Evolutionary conservation across 2,329 filamentous ascomycete species (phyloP).

Genomic region (Boeremia lycopersici): DNA sequence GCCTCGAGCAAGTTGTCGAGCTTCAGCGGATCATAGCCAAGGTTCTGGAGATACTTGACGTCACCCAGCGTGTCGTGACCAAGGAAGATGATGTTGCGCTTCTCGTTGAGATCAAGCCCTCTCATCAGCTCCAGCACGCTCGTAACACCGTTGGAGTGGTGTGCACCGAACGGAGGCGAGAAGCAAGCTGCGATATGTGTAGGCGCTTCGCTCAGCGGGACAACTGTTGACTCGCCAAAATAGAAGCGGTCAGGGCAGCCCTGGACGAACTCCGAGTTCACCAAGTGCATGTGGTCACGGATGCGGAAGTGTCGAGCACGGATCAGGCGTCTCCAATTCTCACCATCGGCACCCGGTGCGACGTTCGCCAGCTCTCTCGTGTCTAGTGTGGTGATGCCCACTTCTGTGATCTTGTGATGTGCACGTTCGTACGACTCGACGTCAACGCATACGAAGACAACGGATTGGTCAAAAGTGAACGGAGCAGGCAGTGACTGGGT

Average conservation of each 20-base stretch:
- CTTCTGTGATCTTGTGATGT: slow-evolving; percentile 74
- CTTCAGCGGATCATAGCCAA: slow-evolving; percentile 67
- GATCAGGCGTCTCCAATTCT: slow-evolving; percentile 71
- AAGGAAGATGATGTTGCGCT: slow-evolving; percentile 73
- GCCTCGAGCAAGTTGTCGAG: slow-evolving; percentile 65
- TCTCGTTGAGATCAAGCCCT: slow-evolving; percentile 31
- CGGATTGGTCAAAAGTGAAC: slow-evolving; percentile 52
- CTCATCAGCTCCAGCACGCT: slow-evolving; percentile 1
- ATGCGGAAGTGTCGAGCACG: slow-evolving; percentile 77
- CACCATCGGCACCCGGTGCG: slow-evolving; percentile 65
- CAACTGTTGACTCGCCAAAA: slow-evolving; percentile 70
- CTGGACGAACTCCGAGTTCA: slow-evolving; percentile 70
- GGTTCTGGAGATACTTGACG: slow-evolving; percentile 66
- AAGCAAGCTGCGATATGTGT: slow-evolving; percentile 61
- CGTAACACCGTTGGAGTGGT: slow-evolving; percentile 7
- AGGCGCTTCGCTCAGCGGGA: slow-evolving; percentile 54
- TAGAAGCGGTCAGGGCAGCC: slow-evolving; percentile 77
- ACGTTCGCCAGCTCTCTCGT: slow-evolving; percentile 63
- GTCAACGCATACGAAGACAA: slow-evolving; percentile 79
- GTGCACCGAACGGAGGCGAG: slow-evolving; percentile 58
- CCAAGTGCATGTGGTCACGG: slow-evolving; percentile 67
- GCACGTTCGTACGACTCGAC: slow-evolving; percentile 78
- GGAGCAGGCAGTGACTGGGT: slow-evolving; percentile 21
- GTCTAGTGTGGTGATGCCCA: slow-evolving; percentile 84
- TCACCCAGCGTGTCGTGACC: slow-evolving; percentile 77